Evolutionary conservation across 2,329 filamentous ascomycete genomes (phyloP).

Genomic region (Phaeosphaeriaceae sp.): DNA sequence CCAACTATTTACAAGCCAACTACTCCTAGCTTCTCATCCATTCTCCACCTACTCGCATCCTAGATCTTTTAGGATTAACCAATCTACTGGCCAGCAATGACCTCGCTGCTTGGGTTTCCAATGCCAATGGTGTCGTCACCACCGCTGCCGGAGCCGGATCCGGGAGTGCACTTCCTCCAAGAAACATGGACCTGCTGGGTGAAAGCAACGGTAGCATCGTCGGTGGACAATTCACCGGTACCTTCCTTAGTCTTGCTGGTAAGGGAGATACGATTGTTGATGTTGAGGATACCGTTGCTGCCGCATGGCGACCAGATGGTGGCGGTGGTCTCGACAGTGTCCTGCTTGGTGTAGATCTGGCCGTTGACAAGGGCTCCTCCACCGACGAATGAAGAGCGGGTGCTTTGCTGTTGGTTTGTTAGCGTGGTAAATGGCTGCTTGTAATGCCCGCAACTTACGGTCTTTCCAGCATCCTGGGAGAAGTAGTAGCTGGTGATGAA

Average conservation of each 20-base stretch:
- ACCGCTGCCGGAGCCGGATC: slow-evolving; percentile 13
- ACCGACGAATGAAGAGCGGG: slow-evolving; percentile 31
- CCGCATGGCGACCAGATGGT: slow-evolving; percentile 45
- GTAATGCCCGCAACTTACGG: no score
- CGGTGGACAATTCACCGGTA: slow-evolving; percentile 40
- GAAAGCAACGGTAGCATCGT: slow-evolving; percentile 45
- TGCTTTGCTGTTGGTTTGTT: slow-evolving; percentile 16
- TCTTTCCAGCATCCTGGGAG: slow-evolving; percentile 42
- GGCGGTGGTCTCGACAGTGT: slow-evolving; percentile 46
- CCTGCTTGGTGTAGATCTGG: slow-evolving; percentile 55
- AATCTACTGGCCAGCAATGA: slow-evolving; percentile 20
- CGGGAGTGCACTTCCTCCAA: slow-evolving; percentile 39
- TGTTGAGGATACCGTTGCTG: slow-evolving; percentile 40
- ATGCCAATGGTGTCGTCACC: slow-evolving; percentile 34
- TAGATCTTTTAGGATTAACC: background rate
- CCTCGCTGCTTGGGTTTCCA: slow-evolving; percentile 24
- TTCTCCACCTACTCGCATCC: background rate
- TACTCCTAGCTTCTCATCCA: background rate
- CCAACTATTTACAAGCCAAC: slow-evolving; percentile 5
- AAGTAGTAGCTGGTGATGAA: slow-evolving; percentile 48
- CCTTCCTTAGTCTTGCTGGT: slow-evolving; percentile 27
- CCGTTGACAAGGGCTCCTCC: slow-evolving; percentile 49
- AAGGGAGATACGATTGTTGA: slow-evolving; percentile 42
- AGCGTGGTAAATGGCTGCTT: no score
- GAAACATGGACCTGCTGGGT: slow-evolving; percentile 44